Evolutionary conservation across 352 stramenopile genomes (phyloP), one percentile per base, ranked within the genome.

Genomic region (Phytophthora europaea): DNA sequence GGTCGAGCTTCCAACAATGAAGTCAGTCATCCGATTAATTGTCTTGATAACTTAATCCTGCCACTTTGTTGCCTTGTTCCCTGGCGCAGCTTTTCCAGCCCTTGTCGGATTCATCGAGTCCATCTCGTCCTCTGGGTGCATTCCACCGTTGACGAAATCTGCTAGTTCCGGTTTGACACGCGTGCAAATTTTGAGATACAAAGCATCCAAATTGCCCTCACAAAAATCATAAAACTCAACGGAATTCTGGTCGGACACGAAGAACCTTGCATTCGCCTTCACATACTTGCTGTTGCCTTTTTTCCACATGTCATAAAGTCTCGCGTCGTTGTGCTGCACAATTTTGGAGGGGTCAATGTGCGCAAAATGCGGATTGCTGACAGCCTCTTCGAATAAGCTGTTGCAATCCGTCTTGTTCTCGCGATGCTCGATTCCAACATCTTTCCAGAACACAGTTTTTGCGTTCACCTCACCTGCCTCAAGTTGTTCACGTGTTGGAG

Each of bases 241-340:
- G n/a, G 20, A 53, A 31, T 53, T 53, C 26, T 53, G n/a, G 7
- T 20, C 47, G 20, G 47, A 53, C n/a, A 53, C 47, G 3, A 28
- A 53, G 47, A 53, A 28, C 47, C 26, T 53, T 28, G 47, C 47
- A 28, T 53, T 53, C 20, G 47, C 47, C 47, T 53, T 53, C 47
- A 53, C 20, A 53, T 18, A 53, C n/a, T 20, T 53, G n/a, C 20
- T 28, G 47, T 53, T 28, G 9, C 47, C 47, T 28, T 31, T 31
- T 52, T 53, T 53, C 9, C n/a, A 31, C 18, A 53, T 28, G 20
- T 31, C 47, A 9, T 28, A 53, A 8, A 31, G 47, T 53, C 47
- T 53, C 7, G n/a, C 47, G 16, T 53, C 47, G 47, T 53, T 20
- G 10, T 53, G 47, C 47, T 53, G 47, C 15, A 53, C 47, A 53